Base-by-base conservation (phyloP, 495 filamentous ascomycete species). In the Neurospora sp. region DNA sequence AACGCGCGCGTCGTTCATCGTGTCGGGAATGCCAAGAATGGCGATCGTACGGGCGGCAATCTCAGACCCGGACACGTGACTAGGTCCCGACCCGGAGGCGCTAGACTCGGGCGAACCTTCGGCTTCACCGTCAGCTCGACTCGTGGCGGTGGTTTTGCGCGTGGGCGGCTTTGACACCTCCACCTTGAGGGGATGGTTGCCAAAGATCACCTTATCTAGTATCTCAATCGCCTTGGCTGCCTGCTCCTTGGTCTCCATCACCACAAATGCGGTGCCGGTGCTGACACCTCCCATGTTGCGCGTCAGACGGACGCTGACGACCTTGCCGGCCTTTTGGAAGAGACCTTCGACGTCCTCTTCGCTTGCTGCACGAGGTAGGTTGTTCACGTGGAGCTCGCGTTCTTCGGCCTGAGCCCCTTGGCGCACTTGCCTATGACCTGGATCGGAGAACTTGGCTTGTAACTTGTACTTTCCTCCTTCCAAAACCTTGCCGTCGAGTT, bases 371-470 rank as follows among this genome's bases (percentile, higher is more conserved):
- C 86, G 89, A 75, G 93, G 87, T 14, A 98, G 78, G 72, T 95
- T 93, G 42, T 85, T 85, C 71, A 97, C 86, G 76, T 92, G 94
- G n/a, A 99, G 74, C 80, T 98, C 95, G 31, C 96, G 89, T 12
- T 90, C 93, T 81, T 98, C 95, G 22, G 90, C 86, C 70, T 93
- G 87, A 37, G 96, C 89, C n/a, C 94, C 93, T 41, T 89, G 85
- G n/a, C 96, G 90, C 22, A 88, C 85, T 79, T 94, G 90, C 82
- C 92, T 95, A 27, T 87, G 85, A 3, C 82, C 82, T 0, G 96
- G 96, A 77, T 97, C 88, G 0, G 96, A 98, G 72, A 96, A 91
- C 81, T 94, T 94, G 4, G 87, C 93, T 39, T 89, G 77, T 7
- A 99, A 84, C 73, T 86, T 89, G 71, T 89, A 88, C 40, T 87